These are phyloP conservation scores for Xylariaceae sp. DNA, from an alignment of 2,329 filamentous ascomycete genomes.

Conservation along the genomic window DNA sequence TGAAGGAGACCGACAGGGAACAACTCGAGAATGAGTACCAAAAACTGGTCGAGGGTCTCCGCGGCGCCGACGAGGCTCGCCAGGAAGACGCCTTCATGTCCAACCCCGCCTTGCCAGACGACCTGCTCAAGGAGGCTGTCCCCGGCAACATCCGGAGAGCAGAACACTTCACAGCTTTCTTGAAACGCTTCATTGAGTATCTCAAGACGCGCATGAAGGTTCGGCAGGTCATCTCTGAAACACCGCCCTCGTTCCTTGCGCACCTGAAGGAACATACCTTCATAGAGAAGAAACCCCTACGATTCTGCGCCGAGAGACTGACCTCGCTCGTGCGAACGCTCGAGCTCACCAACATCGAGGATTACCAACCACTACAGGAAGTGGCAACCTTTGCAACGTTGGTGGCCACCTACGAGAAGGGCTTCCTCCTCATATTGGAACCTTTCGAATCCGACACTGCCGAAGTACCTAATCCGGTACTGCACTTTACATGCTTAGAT, in stretches of 20 bases:
- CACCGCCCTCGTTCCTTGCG: slow-evolving; percentile 83
- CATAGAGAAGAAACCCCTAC: slow-evolving; percentile 90
- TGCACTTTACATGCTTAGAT: slow-evolving; percentile 94
- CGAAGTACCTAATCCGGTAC: slow-evolving; percentile 90
- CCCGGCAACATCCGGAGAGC: slow-evolving; percentile 93
- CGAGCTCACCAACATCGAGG: slow-evolving; percentile 95
- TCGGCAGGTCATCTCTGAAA: slow-evolving; percentile 93
- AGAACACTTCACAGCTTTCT: slow-evolving; percentile 90
- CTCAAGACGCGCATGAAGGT: slow-evolving; percentile 98
- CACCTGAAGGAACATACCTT: slow-evolving; percentile 95
- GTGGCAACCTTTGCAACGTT: slow-evolving; percentile 96
- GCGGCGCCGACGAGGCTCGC: slow-evolving; percentile 79
- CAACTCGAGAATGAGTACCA: slow-evolving; percentile 93
- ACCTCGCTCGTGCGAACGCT: slow-evolving; percentile 92
- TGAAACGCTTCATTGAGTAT: slow-evolving; percentile 97
- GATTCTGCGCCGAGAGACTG: slow-evolving; percentile 89
- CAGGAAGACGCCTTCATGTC: slow-evolving; percentile 96
- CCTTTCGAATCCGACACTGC: slow-evolving; percentile 94
- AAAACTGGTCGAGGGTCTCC: slow-evolving; percentile 85
- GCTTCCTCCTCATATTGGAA: slow-evolving; percentile 92
- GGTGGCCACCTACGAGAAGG: slow-evolving; percentile 93
- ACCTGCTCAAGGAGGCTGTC: slow-evolving; percentile 89
- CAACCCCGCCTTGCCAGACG: slow-evolving; percentile 89
- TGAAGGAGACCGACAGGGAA: slow-evolving; percentile 91
- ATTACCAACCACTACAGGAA: slow-evolving; percentile 93